Base-by-base conservation (phyloP, 2,329 filamentous ascomycete species). In the Neocatenulostroma microsporum region DNA sequence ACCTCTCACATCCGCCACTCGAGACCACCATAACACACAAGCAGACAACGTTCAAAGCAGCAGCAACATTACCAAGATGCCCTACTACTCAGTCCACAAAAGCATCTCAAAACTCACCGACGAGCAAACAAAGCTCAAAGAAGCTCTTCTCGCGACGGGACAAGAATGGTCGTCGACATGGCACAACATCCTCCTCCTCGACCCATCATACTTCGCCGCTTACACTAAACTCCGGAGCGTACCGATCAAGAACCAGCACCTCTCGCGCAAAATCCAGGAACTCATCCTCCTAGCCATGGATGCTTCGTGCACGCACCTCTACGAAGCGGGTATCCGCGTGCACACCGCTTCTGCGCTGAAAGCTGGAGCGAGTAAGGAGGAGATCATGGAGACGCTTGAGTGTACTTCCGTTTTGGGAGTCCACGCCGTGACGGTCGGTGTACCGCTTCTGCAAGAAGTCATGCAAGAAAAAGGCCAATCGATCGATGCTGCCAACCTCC, bases 311-410 rank as follows among this genome's bases (percentile, higher is more conserved):
- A 70, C 66, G 5, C 64, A 70, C 44, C 58, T 70, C 5, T 64
- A 69, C 44, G 30, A 53, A 0, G 64, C 66, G 1, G 63, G 63
- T 3, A 63, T 70, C 15, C 58, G 61, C 12, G 49, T 56, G 9
- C 60, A 69, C 42, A 63, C 61, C 7, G 39, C 53, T n/a, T 54
- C 55, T 0, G 67, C 68, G 0, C 41, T 66, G 4, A 42, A 48
- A 1, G 53, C 56, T 13, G 67, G 67, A 3, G 67, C 67, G 1
- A 60, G 55, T 0, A 48, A 52, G 9, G 50, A 53, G 3, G 66
- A 70, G 45, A 57, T 70, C n/a, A 51, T 70, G 21, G 68, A 70
- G 45, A 60, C 63, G 1, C 56, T 70, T 3, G 65, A 64, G 39
- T 42, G 70, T 13, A 62, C 62, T 2, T 58, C 54, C 34, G 66